A percentile compares a stretch with the other conserved stretches of the same genome.
Evolutionary conservation across 495 filamentous ascomycete genomes (phyloP).

Genomic region (Aspergillus diversus): DNA sequence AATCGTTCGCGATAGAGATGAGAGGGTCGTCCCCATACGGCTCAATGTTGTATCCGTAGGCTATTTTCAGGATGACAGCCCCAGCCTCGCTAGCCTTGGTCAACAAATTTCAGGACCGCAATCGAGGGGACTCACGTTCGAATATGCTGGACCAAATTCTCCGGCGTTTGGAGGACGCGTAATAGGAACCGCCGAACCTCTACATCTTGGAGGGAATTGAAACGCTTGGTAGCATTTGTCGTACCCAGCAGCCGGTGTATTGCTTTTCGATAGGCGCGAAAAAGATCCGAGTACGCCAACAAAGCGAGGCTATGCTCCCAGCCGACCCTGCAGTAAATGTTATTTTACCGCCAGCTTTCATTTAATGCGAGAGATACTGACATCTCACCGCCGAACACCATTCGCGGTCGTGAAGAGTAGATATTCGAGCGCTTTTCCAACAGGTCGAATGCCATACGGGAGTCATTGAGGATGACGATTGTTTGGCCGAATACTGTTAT

Average conservation of each 20-base stretch:
- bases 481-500: slow-evolving; percentile 51
- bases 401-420: slow-evolving; percentile 45
- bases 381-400: slow-evolving; percentile 46
- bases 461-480: slow-evolving; percentile 53
- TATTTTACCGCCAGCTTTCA: background rate
- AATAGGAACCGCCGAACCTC: slow-evolving; percentile 46
- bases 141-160: slow-evolving; percentile 38
- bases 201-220: slow-evolving; percentile 36
- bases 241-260: slow-evolving; percentile 38
- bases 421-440: slow-evolving; percentile 50
- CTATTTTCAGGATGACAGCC: slow-evolving; percentile 47
- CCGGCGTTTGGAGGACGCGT: slow-evolving; percentile 38
- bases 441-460: slow-evolving; percentile 43
- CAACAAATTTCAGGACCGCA: background rate
- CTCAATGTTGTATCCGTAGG: slow-evolving; percentile 52
- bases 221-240: slow-evolving; percentile 29
- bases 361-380: slow-evolving; percentile 20
- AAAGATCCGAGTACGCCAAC: slow-evolving; percentile 39
- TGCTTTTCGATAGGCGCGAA: slow-evolving; percentile 48
- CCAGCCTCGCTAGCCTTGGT: slow-evolving; percentile 33
- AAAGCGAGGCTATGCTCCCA: slow-evolving; percentile 43
- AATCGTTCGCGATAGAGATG: slow-evolving; percentile 37
- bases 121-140: slow-evolving; percentile 32
- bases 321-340: slow-evolving; percentile 28
- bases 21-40: slow-evolving; percentile 42